Base-by-base conservation (phyloP, 2,329 filamentous ascomycete genomes). In the Arthrobotrys megalospora region DNA sequence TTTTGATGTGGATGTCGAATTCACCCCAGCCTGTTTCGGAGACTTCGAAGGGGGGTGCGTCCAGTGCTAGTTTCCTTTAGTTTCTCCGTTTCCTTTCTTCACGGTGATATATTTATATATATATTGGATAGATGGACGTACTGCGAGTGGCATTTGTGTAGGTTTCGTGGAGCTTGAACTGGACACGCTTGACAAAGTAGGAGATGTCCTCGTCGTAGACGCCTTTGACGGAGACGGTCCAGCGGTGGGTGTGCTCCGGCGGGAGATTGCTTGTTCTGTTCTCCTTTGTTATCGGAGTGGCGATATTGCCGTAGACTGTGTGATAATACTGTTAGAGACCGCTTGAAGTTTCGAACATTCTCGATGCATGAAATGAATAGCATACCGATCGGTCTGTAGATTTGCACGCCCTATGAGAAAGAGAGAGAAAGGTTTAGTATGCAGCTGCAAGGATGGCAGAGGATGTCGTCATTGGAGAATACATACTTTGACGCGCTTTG, bases 131-230 rank as follows among this genome's bases (percentile, higher is more conserved):
- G 16, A 48, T 19, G 14, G 45, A 79, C 80, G 63, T 71, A 82
- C 81, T 97, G 81, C 96, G 92, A 21, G 96, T 89, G 72, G 92
- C 92, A 84, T 97, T 97, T 32, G 93, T 91, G 84, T 97, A 98
- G 8, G 95, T 97, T 85, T 98, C 94, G 87, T 97, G 95, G 14
- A 99, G 90, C 85, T 98, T 98, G 86, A 99, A 99, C 84, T 97
- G 94, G 0, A 99, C 95, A 82, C 97, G 95, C 75, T 95, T 93
- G 81, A 98, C 88, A 94, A 96, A 99, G 85, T 97, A 96, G 32
- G 93, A 94, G 81, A 98, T 92, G 83, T 97, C 93, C 77, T 93
- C 92, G 84, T 93, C 93, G 82, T 97, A 93, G 67, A 97, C 88
- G 55, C 94, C 93, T 83, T 92, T 92, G 73, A 99, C 93, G 84